A percentile compares a stretch with the other conserved stretches of the same genome.
These are phyloP conservation scores for Epichloe typhina DNA, from an alignment of 2,329 filamentous ascomycete species.

Conservation along the genomic window DNA sequence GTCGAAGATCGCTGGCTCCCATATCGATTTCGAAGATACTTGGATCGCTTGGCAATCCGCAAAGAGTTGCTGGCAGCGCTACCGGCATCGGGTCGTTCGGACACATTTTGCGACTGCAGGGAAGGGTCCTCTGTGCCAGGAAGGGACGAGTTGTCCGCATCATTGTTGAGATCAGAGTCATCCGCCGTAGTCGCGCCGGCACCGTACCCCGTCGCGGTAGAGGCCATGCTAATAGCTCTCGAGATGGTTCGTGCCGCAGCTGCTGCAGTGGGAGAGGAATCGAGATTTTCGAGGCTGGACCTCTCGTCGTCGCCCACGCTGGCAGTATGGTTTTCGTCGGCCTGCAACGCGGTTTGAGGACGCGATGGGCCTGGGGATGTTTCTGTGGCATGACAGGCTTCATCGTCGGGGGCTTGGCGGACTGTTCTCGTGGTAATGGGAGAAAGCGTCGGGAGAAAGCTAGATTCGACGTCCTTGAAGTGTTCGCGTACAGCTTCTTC, in stretches of 20 bases:
- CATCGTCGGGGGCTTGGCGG: slow-evolving; percentile 18
- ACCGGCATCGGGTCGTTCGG: slow-evolving; percentile 28
- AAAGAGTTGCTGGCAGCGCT: slow-evolving; percentile 34
- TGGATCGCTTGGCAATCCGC: slow-evolving; percentile 33
- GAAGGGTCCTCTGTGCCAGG: slow-evolving; percentile 17
- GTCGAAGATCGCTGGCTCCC: slow-evolving; percentile 47
- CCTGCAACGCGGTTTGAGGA: slow-evolving; percentile 6
- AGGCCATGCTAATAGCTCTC: slow-evolving; percentile 34
- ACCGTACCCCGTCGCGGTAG: slow-evolving; percentile 9
- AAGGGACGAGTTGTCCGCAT: slow-evolving; percentile 16
- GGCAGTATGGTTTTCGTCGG: slow-evolving; percentile 13
- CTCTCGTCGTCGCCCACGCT: slow-evolving; percentile 30
- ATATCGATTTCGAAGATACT: slow-evolving; percentile 44
- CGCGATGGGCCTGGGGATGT: slow-evolving; percentile 21
- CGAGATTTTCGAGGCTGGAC: slow-evolving; percentile 38
- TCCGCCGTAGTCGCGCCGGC: slow-evolving; percentile 6
- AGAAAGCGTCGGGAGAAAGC: slow-evolving; percentile 46
- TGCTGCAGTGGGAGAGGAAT: slow-evolving; percentile 43
- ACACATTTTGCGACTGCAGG: slow-evolving; percentile 18
- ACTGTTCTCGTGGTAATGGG: slow-evolving; percentile 36
- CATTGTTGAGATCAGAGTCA: slow-evolving; percentile 13
- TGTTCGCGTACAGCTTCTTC: slow-evolving; percentile 42
- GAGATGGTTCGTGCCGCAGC: slow-evolving; percentile 41
- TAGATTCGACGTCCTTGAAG: slow-evolving; percentile 51
- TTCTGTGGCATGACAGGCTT: slow-evolving; percentile 48